Conservation (phyloP, 306 rosid species). For the Gastrolobium villosum region DNA sequence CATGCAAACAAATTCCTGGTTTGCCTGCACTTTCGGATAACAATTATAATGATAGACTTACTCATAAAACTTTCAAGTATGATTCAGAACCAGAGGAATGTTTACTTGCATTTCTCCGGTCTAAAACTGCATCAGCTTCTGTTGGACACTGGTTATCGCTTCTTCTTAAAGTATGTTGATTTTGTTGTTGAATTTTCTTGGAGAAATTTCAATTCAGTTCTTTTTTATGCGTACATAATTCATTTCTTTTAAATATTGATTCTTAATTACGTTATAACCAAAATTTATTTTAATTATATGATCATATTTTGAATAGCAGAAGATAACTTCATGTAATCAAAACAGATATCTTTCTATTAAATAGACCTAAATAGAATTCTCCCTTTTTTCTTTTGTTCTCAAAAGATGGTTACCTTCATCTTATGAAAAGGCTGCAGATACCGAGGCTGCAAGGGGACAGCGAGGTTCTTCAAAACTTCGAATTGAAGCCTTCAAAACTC, state of each 20-base stretch:
- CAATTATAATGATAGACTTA: conserved; percentile 45
- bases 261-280: conserved; percentile 35
- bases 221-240: neutral
- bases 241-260: conserved; percentile 2
- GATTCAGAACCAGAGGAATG: conserved; percentile 74
- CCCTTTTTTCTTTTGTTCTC: conserved; percentile 30
- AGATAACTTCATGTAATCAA: conserved; percentile 36
- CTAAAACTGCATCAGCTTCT: conserved; percentile 83
- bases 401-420: conserved; percentile 42
- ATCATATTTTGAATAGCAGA: conserved; percentile 30
- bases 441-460: conserved; percentile 90
- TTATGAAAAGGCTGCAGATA: conserved; percentile 83
- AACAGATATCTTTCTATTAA: conserved; percentile 20
- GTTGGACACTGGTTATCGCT: conserved; percentile 98
- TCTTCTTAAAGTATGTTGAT: conserved; percentile 79
- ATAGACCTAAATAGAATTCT: conserved; percentile 19
- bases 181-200: conserved; percentile 36
- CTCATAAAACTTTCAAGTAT: conserved; percentile 46
- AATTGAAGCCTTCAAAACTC: conserved; percentile 76
- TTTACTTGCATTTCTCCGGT: conserved; percentile 78
- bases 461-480: conserved; percentile 83
- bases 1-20: conserved; percentile 67
- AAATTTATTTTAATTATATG: conserved; percentile 19
- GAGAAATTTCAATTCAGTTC: conserved; percentile 27
- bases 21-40: conserved; percentile 68